Conservation (phyloP, 345 rosid genomes). For the Murraya koenigii region DNA sequence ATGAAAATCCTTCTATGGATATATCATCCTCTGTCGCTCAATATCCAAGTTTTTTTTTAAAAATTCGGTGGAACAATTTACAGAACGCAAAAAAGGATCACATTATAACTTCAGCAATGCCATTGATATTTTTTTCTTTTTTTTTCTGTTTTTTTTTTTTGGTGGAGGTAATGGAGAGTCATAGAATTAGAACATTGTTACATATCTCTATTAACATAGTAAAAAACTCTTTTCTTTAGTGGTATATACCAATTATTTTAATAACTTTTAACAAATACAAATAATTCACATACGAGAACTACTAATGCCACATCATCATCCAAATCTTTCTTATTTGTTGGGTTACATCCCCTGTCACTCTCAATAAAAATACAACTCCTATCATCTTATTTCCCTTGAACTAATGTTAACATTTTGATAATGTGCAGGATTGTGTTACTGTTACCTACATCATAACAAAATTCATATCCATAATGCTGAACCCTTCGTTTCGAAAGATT, state of each 20-base stretch:
- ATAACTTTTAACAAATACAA: neutral
- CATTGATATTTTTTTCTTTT: neutral
- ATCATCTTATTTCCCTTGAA: neutral
- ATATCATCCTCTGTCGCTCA: neutral
- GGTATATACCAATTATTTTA: neutral
- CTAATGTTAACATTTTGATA: neutral
- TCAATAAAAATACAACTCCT: neutral
- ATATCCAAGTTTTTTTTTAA: neutral
- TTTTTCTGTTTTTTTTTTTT: too few species aligned
- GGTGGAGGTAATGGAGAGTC: neutral
- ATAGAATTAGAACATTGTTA: neutral
- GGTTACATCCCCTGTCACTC: neutral
- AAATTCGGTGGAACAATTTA: neutral
- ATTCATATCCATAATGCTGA: constrained; percentile 95
- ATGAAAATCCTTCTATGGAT: neutral
- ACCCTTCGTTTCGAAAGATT: constrained; percentile 82
- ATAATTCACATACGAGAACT: neutral
- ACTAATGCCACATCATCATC: neutral
- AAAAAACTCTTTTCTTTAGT: neutral
- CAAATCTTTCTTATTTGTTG: neutral
- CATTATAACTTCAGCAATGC: neutral
- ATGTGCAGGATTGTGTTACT: constrained; percentile 1
- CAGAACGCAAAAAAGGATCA: neutral
- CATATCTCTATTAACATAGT: neutral
- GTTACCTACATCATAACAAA: constrained; percentile 63